These are phyloP conservation scores for Solanum bulbocastanum DNA, from an alignment of 257 asterid species.

Conservation along the genomic window DNA sequence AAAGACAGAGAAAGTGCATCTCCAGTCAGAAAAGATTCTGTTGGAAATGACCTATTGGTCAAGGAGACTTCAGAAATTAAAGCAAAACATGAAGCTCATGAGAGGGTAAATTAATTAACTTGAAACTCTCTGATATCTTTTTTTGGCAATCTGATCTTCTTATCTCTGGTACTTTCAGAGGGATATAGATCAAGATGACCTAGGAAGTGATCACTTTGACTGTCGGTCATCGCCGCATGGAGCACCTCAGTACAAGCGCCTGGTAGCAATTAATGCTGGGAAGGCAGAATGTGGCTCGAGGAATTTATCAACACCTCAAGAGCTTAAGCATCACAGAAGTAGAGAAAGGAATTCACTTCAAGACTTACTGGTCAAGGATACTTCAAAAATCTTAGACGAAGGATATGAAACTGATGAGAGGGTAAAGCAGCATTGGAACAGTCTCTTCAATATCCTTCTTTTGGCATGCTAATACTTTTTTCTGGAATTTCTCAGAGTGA, in stretches of 20 bases:
- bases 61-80: conserved; percentile 5
- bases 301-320: not conserved
- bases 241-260: not conserved
- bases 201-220: not conserved
- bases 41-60: conserved; percentile 35
- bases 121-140: not conserved
- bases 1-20: conserved; percentile 13
- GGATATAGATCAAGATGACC: not conserved
- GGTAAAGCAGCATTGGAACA: conserved; percentile 18
- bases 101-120: conserved; percentile 1
- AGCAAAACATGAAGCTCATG: conserved; percentile 12
- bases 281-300: not conserved
- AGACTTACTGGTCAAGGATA: conserved; percentile 20
- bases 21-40: conserved; percentile 31
- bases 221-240: not conserved
- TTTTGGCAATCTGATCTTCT: not conserved
- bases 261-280: not conserved
- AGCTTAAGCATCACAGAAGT: not conserved
- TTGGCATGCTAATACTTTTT: not conserved
- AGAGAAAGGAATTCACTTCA: conserved; percentile 27
- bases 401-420: not conserved
- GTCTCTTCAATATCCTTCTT: not conserved
- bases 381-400: not conserved
- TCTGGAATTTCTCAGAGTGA: conserved; percentile 15
- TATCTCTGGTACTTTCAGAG: not conserved